Percentiles rank a stretch among this genome's conserved stretches.
phyloP scores from a whole-genome alignment of 495 filamentous ascomycete species.

The Astrocystis sublimbata region DNA sequence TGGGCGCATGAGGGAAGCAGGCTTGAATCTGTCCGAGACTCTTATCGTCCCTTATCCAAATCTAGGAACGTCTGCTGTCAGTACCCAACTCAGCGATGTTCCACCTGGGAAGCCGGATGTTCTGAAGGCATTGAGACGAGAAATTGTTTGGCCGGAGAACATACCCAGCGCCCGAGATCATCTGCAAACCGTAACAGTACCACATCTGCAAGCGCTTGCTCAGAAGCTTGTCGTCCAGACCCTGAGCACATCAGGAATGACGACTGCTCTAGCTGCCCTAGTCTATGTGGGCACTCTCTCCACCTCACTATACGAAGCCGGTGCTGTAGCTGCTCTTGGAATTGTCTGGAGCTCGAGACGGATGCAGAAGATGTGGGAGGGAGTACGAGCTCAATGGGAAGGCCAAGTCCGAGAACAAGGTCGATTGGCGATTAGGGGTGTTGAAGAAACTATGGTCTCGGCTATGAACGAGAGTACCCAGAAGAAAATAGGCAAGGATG shows the following conservation, averaged over 20 bases:
- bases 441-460: slow-evolving; percentile 63
- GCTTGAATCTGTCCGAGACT: slow-evolving; percentile 25
- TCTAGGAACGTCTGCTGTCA: slow-evolving; percentile 5
- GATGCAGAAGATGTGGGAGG: slow-evolving; percentile 80
- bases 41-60: slow-evolving; percentile 12
- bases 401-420: slow-evolving; percentile 78
- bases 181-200: slow-evolving; percentile 64
- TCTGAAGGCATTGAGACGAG: slow-evolving; percentile 9
- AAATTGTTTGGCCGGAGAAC: slow-evolving; percentile 42
- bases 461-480: slow-evolving; percentile 44
- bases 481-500: not conserved
- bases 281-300: slow-evolving; percentile 62
- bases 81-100: not conserved
- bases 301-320: slow-evolving; percentile 68
- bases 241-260: slow-evolving; percentile 63
- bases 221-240: slow-evolving; percentile 76
- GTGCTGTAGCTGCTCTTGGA: slow-evolving; percentile 77
- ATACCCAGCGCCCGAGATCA: slow-evolving; percentile 60
- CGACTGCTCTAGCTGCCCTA: slow-evolving; percentile 64
- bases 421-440: slow-evolving; percentile 65
- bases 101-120: not conserved
- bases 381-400: slow-evolving; percentile 69
- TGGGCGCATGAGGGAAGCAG: slow-evolving; percentile 74
- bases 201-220: slow-evolving; percentile 75
- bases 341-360: slow-evolving; percentile 69